A percentile compares a stretch with the other conserved stretches of the same genome.
These are phyloP conservation scores for Panellus pusillus DNA, from an alignment of 768 basidiomycete genomes.

Conservation along the genomic window DNA sequence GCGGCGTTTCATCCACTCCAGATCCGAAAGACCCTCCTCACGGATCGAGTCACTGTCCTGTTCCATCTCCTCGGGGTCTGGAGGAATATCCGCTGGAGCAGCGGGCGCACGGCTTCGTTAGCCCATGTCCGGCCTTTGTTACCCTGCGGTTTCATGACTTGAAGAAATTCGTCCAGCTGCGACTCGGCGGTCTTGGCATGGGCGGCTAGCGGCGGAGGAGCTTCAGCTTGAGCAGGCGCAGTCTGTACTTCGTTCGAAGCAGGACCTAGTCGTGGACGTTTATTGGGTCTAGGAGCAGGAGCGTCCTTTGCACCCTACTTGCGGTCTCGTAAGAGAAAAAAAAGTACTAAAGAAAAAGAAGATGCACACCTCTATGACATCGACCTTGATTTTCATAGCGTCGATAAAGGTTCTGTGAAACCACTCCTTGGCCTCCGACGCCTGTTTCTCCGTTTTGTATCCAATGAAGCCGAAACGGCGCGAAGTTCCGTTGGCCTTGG, in stretches of 20 bases:
- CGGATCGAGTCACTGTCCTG: constrained; percentile 23
- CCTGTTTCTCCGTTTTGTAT: constrained; percentile 79
- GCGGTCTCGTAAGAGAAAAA: constrained; percentile 2
- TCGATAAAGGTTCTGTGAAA: constrained; percentile 85
- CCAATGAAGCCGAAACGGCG: constrained; percentile 93
- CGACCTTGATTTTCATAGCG: constrained; percentile 72
- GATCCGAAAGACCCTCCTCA: constrained; percentile 54
- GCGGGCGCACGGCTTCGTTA: constrained; percentile 39
- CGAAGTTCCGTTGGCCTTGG: constrained; percentile 74
- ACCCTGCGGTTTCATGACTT: constrained; percentile 67
- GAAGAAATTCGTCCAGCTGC: constrained; percentile 66
- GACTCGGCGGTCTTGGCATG: constrained; percentile 28
- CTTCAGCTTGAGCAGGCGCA: constrained; percentile 14
- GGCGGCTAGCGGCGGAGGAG: constrained; percentile 2
- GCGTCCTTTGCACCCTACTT: constrained; percentile 67
- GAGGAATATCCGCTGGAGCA: constrained; percentile 1
- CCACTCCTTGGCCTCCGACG: constrained; percentile 73
- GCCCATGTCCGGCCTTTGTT: constrained; percentile 68
- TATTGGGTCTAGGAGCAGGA: constrained; percentile 66
- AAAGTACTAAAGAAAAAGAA: constrained; percentile 8
- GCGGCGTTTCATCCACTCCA: constrained; percentile 73
- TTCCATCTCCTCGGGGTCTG: constrained; percentile 22
- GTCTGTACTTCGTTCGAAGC: constrained; percentile 23
- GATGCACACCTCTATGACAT: constrained; percentile 69
- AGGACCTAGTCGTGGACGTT: constrained; percentile 55